These are phyloP conservation scores for Halenospora varia DNA, from an alignment of 495 filamentous ascomycete genomes.

Conservation along the genomic window DNA sequence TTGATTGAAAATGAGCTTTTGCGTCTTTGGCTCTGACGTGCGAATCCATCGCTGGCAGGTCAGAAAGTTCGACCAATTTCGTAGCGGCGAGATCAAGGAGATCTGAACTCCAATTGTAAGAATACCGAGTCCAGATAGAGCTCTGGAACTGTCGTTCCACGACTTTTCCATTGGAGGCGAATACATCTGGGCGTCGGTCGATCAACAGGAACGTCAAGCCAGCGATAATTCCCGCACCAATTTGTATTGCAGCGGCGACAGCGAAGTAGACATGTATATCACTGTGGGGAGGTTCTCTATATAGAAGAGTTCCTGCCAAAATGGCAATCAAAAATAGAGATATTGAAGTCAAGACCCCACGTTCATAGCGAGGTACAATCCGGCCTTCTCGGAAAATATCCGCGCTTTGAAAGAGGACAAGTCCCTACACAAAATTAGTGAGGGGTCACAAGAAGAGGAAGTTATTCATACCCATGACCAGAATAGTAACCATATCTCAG, in stretches of 20 bases:
- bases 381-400: neutral
- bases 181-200: slow-evolving; percentile 67
- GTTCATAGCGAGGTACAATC: slow-evolving; percentile 31
- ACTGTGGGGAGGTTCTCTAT: slow-evolving; percentile 65
- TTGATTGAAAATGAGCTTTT: slow-evolving; percentile 14
- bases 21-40: slow-evolving; percentile 42
- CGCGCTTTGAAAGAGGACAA: neutral
- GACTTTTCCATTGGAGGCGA: slow-evolving; percentile 34
- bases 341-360: neutral
- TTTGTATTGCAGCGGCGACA: slow-evolving; percentile 56
- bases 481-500: slow-evolving; percentile 1
- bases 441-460: neutral
- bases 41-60: slow-evolving; percentile 52
- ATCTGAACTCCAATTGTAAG: slow-evolving; percentile 60
- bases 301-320: slow-evolving; percentile 36
- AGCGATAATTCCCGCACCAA: slow-evolving; percentile 27
- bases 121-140: slow-evolving; percentile 44
- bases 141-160: slow-evolving; percentile 49
- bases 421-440: neutral
- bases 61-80: slow-evolving; percentile 61
- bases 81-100: slow-evolving; percentile 55
- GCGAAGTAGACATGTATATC: slow-evolving; percentile 47
- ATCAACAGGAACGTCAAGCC: slow-evolving; percentile 39
- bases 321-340: slow-evolving; percentile 10
- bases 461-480: neutral